These are phyloP conservation scores for Aureobasidium sp. DNA, from an alignment of 2,329 filamentous ascomycete species.

Conservation along the genomic window DNA sequence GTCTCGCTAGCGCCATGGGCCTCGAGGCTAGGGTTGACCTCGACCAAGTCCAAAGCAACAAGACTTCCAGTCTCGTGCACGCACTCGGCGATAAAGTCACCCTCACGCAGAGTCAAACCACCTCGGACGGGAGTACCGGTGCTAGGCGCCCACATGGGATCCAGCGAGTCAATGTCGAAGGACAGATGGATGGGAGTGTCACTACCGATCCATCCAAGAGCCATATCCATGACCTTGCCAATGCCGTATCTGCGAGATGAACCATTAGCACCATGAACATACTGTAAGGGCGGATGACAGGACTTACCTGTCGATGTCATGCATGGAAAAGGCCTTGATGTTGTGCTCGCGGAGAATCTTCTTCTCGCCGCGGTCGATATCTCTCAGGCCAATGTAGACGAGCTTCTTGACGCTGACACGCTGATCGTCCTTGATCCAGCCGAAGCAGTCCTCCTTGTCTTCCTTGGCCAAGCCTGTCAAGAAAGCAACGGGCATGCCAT, in stretches of 20 bases:
- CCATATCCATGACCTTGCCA: conserved; percentile 94
- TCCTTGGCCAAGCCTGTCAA: conserved; percentile 76
- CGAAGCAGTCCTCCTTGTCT: conserved; percentile 72
- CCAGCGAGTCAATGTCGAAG: conserved; percentile 93
- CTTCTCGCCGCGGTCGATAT: conserved; percentile 94
- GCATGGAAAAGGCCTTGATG: conserved; percentile 97
- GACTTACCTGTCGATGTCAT: conserved; percentile 80
- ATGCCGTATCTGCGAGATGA: conserved; percentile 67
- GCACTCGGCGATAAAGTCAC: conserved; percentile 85
- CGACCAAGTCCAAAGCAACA: conserved; percentile 52
- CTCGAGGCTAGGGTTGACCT: conserved; percentile 46
- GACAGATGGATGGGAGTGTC: conserved; percentile 96
- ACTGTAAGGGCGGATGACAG: conserved; percentile 12
- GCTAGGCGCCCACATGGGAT: conserved; percentile 92
- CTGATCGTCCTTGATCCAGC: conserved; percentile 75
- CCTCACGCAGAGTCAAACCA: conserved; percentile 86
- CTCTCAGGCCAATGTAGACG: conserved; percentile 91
- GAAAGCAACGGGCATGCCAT: conserved; percentile 96
- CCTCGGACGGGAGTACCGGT: conserved; percentile 93
- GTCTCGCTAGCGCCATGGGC: conserved; percentile 69
- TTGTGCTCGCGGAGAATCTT: conserved; percentile 77
- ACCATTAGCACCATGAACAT: background rate
- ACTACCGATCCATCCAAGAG: conserved; percentile 85
- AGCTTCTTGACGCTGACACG: conserved; percentile 69
- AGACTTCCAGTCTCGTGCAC: conserved; percentile 51